Conservation (phyloP, 805 yeast genomes). For the Saturnispora ahearnii region DNA sequence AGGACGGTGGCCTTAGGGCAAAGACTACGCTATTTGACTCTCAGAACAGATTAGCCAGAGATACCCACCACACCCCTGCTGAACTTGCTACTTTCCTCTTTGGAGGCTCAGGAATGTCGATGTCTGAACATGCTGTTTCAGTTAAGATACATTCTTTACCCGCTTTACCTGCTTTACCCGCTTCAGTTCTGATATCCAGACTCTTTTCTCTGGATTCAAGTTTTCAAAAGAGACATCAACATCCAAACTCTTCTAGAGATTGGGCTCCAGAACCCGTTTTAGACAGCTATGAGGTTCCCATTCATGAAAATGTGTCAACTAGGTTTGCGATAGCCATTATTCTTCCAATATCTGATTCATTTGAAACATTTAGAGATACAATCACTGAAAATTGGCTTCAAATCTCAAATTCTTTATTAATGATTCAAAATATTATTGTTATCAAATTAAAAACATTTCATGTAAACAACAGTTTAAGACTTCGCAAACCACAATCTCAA, state of each 20-base stretch:
- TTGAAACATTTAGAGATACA: conserved; percentile 28
- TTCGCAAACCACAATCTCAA: conserved; percentile 3
- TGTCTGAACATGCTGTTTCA: conserved; percentile 34
- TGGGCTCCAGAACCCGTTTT: conserved; percentile 40
- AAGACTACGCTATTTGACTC: conserved; percentile 45
- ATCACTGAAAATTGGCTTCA: conserved; percentile 43
- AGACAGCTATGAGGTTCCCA: conserved; percentile 22
- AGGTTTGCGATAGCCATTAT: conserved; percentile 42
- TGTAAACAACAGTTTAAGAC: conserved; percentile 8
- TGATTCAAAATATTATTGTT: conserved; percentile 32
- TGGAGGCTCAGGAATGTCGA: conserved; percentile 44
- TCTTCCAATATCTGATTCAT: conserved; percentile 32
- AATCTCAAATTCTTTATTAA: conserved; percentile 31
- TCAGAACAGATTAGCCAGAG: conserved; percentile 19
- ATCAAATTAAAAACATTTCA: conserved; percentile 27
- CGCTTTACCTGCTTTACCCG: conserved; percentile 27
- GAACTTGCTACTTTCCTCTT: conserved; percentile 47
- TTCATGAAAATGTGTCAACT: conserved; percentile 14
- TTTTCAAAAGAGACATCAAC: conserved; percentile 11
- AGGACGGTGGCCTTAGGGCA: conserved; percentile 40
- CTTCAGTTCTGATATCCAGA: conserved; percentile 37
- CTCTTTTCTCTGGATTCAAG: conserved; percentile 30
- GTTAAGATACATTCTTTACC: conserved; percentile 44
- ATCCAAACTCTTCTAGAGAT: conserved; percentile 10
- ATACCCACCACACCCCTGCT: conserved; percentile 32